phyloP scores from a whole-genome alignment of 2,329 filamentous ascomycete genomes.

The Capronia epimyces region DNA sequence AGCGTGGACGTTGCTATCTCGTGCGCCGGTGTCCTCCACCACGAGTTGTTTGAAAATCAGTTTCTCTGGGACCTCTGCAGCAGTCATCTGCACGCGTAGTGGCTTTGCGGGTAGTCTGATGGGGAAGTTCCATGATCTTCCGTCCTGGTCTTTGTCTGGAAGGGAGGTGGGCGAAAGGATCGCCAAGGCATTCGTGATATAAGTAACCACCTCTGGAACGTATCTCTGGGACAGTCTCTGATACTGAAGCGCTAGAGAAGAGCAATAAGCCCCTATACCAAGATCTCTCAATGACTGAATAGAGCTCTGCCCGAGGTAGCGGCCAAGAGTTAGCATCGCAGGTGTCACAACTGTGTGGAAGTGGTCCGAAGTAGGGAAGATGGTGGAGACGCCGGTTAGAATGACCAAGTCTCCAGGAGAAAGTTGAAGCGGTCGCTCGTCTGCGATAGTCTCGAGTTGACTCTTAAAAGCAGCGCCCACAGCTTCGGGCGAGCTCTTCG shows the following conservation, averaged over 20 bases:
- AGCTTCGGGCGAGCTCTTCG: slow-evolving; percentile 74
- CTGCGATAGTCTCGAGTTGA: slow-evolving; percentile 57
- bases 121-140: slow-evolving; percentile 16
- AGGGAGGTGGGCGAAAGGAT: slow-evolving; percentile 47
- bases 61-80: slow-evolving; percentile 43
- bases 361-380: slow-evolving; percentile 94
- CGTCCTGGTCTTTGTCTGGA: slow-evolving; percentile 10
- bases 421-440: slow-evolving; percentile 49
- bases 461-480: slow-evolving; percentile 71
- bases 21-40: background rate
- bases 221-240: slow-evolving; percentile 79
- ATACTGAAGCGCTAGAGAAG: slow-evolving; percentile 73
- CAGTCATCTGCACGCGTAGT: slow-evolving; percentile 44
- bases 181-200: slow-evolving; percentile 67
- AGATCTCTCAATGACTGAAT: slow-evolving; percentile 62
- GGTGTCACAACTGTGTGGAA: slow-evolving; percentile 95
- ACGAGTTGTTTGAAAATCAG: slow-evolving; percentile 46
- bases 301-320: slow-evolving; percentile 74
- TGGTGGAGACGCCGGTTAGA: slow-evolving; percentile 74
- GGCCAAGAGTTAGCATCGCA: slow-evolving; percentile 74
- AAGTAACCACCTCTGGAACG: slow-evolving; percentile 82
- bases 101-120: slow-evolving; percentile 40
- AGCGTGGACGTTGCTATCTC: background rate
- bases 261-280: slow-evolving; percentile 70
- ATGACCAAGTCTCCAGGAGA: slow-evolving; percentile 69